phyloP scores from a whole-genome alignment of 306 rosid genomes.

The Cucumis cinereus region DNA sequence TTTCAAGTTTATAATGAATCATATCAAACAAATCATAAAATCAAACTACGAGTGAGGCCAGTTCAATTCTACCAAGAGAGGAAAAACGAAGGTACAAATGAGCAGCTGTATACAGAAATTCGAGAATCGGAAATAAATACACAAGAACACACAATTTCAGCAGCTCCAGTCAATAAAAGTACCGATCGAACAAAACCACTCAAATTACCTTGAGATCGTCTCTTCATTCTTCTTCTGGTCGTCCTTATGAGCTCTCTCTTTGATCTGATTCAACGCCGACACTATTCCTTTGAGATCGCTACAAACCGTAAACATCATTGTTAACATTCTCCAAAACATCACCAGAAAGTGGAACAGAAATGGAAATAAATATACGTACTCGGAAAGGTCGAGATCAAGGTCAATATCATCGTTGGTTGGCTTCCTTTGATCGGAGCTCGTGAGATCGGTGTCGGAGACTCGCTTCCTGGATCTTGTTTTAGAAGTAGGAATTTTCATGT shows the following conservation, averaged over 20 bases:
- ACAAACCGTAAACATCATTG: conserved; percentile 12
- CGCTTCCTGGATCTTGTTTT: conserved; percentile 38
- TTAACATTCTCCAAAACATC: not conserved
- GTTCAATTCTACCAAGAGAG: not conserved
- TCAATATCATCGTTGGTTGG: conserved; percentile 28
- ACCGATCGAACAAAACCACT: not conserved
- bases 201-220: conserved; percentile 64
- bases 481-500: conserved; percentile 35
- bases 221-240: conserved; percentile 94
- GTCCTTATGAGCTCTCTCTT: conserved; percentile 76
- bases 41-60: not conserved
- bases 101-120: not conserved
- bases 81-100: not conserved
- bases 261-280: conserved; percentile 69
- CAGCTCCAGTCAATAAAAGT: not conserved
- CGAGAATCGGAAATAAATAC: not conserved
- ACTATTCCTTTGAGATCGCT: conserved; percentile 79
- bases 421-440: conserved; percentile 34
- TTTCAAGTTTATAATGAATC: not conserved
- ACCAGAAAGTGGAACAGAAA: not conserved
- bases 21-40: not conserved
- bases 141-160: not conserved
- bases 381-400: conserved; percentile 59
- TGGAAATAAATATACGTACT: conserved; percentile 20
- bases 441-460: conserved; percentile 27